Percentiles rank a stretch among this genome's conserved stretches.
These are phyloP conservation scores for Tetrapisispora nanseiensis DNA, from an alignment of 805 yeast species.

Conservation along the genomic window DNA sequence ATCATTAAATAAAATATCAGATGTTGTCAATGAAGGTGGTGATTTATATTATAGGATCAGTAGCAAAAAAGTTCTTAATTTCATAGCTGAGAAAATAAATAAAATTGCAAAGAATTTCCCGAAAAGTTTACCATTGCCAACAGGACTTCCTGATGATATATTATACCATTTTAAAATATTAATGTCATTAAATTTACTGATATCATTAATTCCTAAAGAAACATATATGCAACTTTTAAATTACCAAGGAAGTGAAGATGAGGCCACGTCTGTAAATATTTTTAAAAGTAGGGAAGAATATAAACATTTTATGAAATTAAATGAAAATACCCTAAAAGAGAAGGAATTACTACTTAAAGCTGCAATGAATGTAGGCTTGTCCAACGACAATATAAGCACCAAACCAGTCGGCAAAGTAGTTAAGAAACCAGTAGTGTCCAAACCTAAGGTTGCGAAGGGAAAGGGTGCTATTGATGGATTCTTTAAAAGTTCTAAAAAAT, in stretches of 20 bases:
- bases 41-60: slow-evolving; percentile 39
- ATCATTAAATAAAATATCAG: slow-evolving; percentile 31
- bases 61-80: slow-evolving; percentile 29
- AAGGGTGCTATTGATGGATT: slow-evolving; percentile 65
- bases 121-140: slow-evolving; percentile 25
- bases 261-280: slow-evolving; percentile 11
- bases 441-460: slow-evolving; percentile 41
- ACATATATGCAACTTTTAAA: slow-evolving; percentile 21
- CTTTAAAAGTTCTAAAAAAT: slow-evolving; percentile 37
- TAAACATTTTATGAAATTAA: slow-evolving; percentile 18
- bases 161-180: slow-evolving; percentile 31
- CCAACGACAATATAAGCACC: slow-evolving; percentile 10
- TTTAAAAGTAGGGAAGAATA: slow-evolving; percentile 27
- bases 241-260: slow-evolving; percentile 8
- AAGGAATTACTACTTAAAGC: slow-evolving; percentile 25
- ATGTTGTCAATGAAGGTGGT: slow-evolving; percentile 35
- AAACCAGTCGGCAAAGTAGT: slow-evolving; percentile 15
- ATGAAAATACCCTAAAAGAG: slow-evolving; percentile 15
- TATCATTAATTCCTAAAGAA: slow-evolving; percentile 41
- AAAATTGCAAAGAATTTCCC: slow-evolving; percentile 34
- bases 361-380: slow-evolving; percentile 24
- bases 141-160: slow-evolving; percentile 24
- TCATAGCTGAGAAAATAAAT: slow-evolving; percentile 32
- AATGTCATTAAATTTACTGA: slow-evolving; percentile 33
- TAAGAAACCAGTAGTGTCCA: slow-evolving; percentile 23